Base-by-base conservation (phyloP, 192 early-diverging fungal genomes). In the Phlyctochytrium planicorne region DNA sequence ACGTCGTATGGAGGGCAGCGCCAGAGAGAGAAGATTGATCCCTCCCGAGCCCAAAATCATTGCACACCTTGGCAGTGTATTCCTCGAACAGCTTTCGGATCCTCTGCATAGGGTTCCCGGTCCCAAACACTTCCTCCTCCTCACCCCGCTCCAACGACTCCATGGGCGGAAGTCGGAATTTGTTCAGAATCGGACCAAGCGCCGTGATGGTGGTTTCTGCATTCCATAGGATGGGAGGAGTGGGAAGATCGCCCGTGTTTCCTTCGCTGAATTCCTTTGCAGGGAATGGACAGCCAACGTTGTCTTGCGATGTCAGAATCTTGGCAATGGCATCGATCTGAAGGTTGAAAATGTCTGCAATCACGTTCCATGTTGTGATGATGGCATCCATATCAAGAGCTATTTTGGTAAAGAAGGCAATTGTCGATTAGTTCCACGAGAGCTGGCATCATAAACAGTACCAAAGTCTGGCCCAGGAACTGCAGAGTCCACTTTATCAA, bases 201-300 rank as follows among this genome's bases (percentile, higher is more conserved):
- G 20, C 33, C n/a, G 12, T 24, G 2, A 68, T 27, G 20, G 30
- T 37, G 32, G 14, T 6, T 25, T 17, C 23, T 23, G 34, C 4
- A 32, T 68, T 68, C 67, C 67, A 68, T 14, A n/a, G 2, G 10
- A 62, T 68, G 10, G 59, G 67, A n/a, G 67, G 67, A 29, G 24
- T 23, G 2, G 14, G 14, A 12, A 30, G 59, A n/a, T 36, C 16
- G 6, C 33, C 37, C n/a, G n/a, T n/a, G n/a, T n/a, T n/a, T 3
- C 29, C 63, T 27, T 24, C 3, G 10, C 52, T n/a, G n/a, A 65
- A 65, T 30, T 35, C 35, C 10, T n/a, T 63, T 52, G 68, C 2
- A 17, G 68, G 68, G 16, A 3, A 69, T 30, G 60, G 16, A 24
- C 61, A 33, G n/a, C 12, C 14, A 20, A n/a, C 59, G 60, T 20